phyloP scores from a whole-genome alignment of 768 basidiomycete genomes.

The Naganishia randhawae region DNA sequence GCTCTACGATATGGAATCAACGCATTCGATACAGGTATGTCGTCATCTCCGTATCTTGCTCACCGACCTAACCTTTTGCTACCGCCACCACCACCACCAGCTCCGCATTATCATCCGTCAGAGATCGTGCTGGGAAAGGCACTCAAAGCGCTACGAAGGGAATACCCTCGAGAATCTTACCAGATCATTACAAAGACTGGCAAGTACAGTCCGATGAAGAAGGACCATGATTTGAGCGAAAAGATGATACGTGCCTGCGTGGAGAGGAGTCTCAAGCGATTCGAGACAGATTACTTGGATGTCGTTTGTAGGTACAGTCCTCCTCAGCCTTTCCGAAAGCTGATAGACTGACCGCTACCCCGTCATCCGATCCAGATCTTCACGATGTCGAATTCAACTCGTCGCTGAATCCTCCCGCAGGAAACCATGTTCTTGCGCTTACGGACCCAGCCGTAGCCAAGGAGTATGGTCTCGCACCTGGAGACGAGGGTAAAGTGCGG shows the following conservation, averaged over 20 bases:
- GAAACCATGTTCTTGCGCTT: conserved; percentile 32
- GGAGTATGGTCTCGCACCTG: conserved; percentile 28
- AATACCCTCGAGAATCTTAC: conserved; percentile 45
- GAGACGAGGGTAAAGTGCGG: conserved; percentile 24
- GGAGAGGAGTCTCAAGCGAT: conserved; percentile 43
- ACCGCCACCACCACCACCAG: too few relatives aligned
- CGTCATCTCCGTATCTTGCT: conserved; percentile 15
- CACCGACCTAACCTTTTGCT: background rate
- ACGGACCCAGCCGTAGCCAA: conserved; percentile 18
- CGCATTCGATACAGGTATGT: conserved; percentile 47
- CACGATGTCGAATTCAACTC: conserved; percentile 50
- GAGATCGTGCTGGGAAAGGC: conserved; percentile 48
- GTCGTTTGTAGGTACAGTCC: conserved; percentile 49
- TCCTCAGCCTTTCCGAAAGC: background rate
- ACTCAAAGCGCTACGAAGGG: conserved; percentile 33
- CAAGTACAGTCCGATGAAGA: conserved; percentile 42
- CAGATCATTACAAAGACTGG: conserved; percentile 50
- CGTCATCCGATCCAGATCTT: conserved; percentile 37
- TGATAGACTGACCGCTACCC: background rate
- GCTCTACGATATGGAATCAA: conserved; percentile 48
- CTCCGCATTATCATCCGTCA: conserved; percentile 51
- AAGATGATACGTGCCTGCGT: conserved; percentile 37
- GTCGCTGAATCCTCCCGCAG: conserved; percentile 31
- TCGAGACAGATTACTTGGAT: conserved; percentile 47
- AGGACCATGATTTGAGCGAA: conserved; percentile 44